These are phyloP conservation scores for Urochloa ruziziensis DNA, from an alignment of 176 grass and related monocot genomes.

Conservation along the genomic window DNA sequence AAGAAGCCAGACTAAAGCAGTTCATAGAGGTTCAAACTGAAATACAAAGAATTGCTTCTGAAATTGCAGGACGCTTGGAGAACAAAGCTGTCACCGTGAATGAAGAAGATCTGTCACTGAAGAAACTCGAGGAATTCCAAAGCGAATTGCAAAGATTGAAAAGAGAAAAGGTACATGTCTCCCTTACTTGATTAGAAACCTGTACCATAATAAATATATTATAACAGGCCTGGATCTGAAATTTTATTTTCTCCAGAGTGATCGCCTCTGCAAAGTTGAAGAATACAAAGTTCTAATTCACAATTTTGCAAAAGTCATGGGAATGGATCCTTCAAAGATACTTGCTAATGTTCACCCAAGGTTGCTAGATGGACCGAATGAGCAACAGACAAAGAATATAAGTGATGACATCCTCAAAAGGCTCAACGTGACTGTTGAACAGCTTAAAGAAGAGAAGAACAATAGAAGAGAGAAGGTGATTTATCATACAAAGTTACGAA, in stretches of 20 bases:
- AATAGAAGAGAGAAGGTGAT: constrained; percentile 87
- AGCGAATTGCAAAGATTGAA: constrained; percentile 72
- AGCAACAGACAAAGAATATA: constrained; percentile 74
- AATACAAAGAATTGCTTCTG: constrained; percentile 74
- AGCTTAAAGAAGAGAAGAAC: constrained; percentile 84
- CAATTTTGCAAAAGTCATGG: constrained; percentile 71
- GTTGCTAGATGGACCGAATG: constrained; percentile 55
- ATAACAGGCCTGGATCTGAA: neutral
- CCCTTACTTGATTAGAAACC: neutral
- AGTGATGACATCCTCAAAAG: constrained; percentile 79
- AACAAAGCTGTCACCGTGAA: constrained; percentile 58
- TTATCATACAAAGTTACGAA: constrained; percentile 22
- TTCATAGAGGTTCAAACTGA: constrained; percentile 80
- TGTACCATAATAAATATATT: neutral
- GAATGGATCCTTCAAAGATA: constrained; percentile 75
- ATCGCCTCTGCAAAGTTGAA: constrained; percentile 85
- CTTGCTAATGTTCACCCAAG: constrained; percentile 79
- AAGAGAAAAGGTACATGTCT: constrained; percentile 74
- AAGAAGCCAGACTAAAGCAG: constrained; percentile 72
- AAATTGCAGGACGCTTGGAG: constrained; percentile 57
- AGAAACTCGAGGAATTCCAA: constrained; percentile 86
- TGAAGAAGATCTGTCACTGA: constrained; percentile 82
- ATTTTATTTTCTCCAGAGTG: constrained; percentile 55
- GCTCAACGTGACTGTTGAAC: constrained; percentile 68
- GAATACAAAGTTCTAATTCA: constrained; percentile 74